phyloP scores from a whole-genome alignment of 768 basidiomycete species.

The Boletus sp. region DNA sequence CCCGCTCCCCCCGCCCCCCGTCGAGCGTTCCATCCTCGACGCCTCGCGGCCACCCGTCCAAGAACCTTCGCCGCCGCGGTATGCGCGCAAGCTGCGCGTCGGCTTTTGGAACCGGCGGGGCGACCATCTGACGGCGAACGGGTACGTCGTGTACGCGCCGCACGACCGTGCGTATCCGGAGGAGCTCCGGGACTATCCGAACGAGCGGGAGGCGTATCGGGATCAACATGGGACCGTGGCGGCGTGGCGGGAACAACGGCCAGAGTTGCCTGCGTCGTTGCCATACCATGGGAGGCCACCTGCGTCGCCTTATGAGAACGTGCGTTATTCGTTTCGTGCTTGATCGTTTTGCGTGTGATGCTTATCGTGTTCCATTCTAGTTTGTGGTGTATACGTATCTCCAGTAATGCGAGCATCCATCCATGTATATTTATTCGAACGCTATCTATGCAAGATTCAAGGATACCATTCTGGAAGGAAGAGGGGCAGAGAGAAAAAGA shows the following conservation, averaged over 20 bases:
- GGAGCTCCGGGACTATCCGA: constrained; percentile 62
- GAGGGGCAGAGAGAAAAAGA: background rate
- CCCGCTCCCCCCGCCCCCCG: constrained; percentile 30
- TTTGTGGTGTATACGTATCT: constrained; percentile 42
- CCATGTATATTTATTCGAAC: constrained; percentile 20
- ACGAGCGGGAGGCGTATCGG: constrained; percentile 51
- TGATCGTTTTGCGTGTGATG: background rate
- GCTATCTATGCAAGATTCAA: constrained; percentile 9
- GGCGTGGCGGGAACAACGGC: constrained; percentile 42
- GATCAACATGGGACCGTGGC: constrained; percentile 49
- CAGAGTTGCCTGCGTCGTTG: constrained; percentile 61
- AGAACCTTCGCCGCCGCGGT: constrained; percentile 29
- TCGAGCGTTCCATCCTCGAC: constrained; percentile 25
- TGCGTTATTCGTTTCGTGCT: constrained; percentile 23
- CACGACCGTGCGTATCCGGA: constrained; percentile 50
- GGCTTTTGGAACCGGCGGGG: constrained; percentile 79
- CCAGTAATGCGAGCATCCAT: constrained; percentile 11
- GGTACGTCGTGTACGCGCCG: constrained; percentile 69
- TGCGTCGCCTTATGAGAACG: constrained; percentile 53
- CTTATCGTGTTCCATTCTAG: constrained; percentile 17
- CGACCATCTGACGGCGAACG: constrained; percentile 58
- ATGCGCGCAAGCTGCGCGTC: constrained; percentile 40
- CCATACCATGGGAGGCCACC: constrained; percentile 57
- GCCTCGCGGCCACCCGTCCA: constrained; percentile 28
- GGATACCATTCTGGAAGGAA: background rate